phyloP scores from a whole-genome alignment of 495 filamentous ascomycete genomes.

The Daldinia concentrica region DNA sequence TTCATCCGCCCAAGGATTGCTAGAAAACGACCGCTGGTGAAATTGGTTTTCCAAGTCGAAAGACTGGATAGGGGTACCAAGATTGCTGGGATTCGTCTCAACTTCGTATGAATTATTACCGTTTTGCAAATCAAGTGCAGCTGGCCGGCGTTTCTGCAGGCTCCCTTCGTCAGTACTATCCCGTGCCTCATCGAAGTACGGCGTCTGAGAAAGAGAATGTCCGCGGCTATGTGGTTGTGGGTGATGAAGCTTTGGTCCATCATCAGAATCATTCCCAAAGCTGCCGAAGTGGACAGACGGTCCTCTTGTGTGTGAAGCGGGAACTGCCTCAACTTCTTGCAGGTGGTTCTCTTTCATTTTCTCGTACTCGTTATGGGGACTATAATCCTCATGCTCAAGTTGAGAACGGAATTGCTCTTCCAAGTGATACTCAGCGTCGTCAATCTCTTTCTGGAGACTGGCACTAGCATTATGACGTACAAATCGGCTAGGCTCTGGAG shows the following conservation, averaged over 20 bases:
- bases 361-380: conserved; percentile 60
- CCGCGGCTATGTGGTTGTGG: conserved; percentile 69
- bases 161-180: conserved; percentile 49
- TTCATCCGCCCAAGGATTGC: conserved; percentile 63
- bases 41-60: conserved; percentile 53
- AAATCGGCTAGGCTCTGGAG: conserved; percentile 55
- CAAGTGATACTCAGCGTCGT: conserved; percentile 84
- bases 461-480: conserved; percentile 54
- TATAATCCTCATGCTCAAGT: conserved; percentile 72
- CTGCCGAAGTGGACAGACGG: conserved; percentile 57
- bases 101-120: conserved; percentile 70
- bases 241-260: conserved; percentile 64
- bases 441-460: conserved; percentile 83
- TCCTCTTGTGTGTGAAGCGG: conserved; percentile 47
- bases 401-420: conserved; percentile 77
- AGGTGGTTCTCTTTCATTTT: conserved; percentile 33
- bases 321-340: conserved; percentile 33
- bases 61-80: conserved; percentile 66
- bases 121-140: conserved; percentile 44
- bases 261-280: conserved; percentile 56
- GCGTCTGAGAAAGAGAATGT: conserved; percentile 64
- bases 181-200: conserved; percentile 54
- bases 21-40: conserved; percentile 57
- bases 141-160: conserved; percentile 45
- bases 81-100: conserved; percentile 78